These are phyloP conservation scores for Colletotrichum gloeosporioides DNA, from an alignment of 2,329 filamentous ascomycete species.

Conservation along the genomic window DNA sequence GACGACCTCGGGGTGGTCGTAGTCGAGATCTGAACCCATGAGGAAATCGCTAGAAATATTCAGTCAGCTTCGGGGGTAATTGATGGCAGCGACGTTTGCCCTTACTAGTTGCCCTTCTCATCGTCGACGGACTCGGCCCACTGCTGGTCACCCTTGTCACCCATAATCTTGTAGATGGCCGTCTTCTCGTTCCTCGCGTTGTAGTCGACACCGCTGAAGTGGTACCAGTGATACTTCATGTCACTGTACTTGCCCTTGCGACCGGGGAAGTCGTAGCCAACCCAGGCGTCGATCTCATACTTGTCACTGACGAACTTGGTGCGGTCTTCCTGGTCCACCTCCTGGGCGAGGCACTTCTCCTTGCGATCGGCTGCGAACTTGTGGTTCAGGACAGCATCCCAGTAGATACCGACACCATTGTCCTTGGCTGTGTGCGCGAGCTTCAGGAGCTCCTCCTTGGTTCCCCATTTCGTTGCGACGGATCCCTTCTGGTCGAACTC, in stretches of 20 bases:
- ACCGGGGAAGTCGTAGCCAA: conserved; percentile 71
- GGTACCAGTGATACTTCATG: conserved; percentile 72
- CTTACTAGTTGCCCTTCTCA: conserved; percentile 67
- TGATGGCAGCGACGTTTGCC: conserved; percentile 36
- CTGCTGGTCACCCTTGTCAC: conserved; percentile 58
- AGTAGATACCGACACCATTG: conserved; percentile 66
- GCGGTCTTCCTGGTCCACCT: conserved; percentile 68
- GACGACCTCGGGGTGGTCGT: conserved; percentile 66
- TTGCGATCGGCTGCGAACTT: conserved; percentile 74
- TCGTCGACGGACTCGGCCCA: conserved; percentile 66
- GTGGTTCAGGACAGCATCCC: conserved; percentile 78
- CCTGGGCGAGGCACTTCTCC: conserved; percentile 66
- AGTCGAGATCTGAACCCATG: conserved; percentile 77
- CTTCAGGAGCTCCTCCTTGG: conserved; percentile 63
- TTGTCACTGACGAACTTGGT: conserved; percentile 60
- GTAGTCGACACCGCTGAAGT: conserved; percentile 75
- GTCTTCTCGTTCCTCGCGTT: conserved; percentile 62
- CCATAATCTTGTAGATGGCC: conserved; percentile 73
- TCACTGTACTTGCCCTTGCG: conserved; percentile 66
- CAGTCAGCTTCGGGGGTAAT: conserved; percentile 42
- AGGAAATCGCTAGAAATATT: conserved; percentile 70
- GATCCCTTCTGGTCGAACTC: conserved; percentile 77
- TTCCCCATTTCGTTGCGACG: conserved; percentile 72
- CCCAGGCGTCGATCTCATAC: conserved; percentile 73
- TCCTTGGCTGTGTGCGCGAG: conserved; percentile 59